phyloP scores from a whole-genome alignment of 352 stramenopile genomes.

The Peronospora destructor region DNA sequence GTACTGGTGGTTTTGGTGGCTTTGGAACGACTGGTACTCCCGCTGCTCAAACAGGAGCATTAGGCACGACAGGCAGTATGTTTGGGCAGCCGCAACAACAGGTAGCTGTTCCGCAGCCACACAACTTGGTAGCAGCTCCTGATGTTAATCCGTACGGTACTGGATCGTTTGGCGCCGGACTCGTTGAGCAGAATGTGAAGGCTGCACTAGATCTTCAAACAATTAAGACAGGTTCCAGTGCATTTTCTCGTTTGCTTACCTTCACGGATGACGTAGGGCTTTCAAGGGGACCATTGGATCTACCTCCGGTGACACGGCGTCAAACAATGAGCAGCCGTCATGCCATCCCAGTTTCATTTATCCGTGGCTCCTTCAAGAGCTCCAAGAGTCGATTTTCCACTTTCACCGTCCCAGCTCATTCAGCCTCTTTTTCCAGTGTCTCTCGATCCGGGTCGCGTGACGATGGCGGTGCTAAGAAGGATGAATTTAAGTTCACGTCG shows the following conservation, averaged over 20 bases:
- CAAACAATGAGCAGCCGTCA: conserved; percentile 44
- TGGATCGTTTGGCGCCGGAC: conserved; percentile 44
- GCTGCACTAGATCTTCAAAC: conserved; percentile 50
- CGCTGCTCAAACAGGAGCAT: conserved; percentile 25
- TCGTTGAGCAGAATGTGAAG: conserved; percentile 62
- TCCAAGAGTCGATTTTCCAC: conserved; percentile 56
- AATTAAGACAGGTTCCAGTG: conserved; percentile 44
- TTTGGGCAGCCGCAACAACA: conserved; percentile 35
- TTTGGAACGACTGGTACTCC: conserved; percentile 33
- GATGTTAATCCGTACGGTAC: conserved; percentile 53
- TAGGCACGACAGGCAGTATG: conserved; percentile 28
- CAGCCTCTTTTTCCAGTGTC: conserved; percentile 17
- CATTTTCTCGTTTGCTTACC: conserved; percentile 43
- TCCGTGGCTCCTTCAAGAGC: conserved; percentile 69
- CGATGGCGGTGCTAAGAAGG: conserved; percentile 25
- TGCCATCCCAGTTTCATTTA: conserved; percentile 64
- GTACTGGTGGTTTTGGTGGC: conserved; percentile 36
- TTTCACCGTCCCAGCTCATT: conserved; percentile 30
- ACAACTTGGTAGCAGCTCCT: conserved; percentile 47
- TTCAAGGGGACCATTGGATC: conserved; percentile 50
- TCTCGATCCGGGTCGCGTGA: conserved; percentile 9
- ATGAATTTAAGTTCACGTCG: conserved; percentile 62
- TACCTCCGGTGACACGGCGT: conserved; percentile 44
- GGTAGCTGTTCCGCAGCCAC: conserved; percentile 26
- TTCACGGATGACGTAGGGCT: conserved; percentile 72